Evolutionary conservation across 2,329 filamentous ascomycete genomes (phyloP).

Genomic region (Emericellopsis cladophorae): DNA sequence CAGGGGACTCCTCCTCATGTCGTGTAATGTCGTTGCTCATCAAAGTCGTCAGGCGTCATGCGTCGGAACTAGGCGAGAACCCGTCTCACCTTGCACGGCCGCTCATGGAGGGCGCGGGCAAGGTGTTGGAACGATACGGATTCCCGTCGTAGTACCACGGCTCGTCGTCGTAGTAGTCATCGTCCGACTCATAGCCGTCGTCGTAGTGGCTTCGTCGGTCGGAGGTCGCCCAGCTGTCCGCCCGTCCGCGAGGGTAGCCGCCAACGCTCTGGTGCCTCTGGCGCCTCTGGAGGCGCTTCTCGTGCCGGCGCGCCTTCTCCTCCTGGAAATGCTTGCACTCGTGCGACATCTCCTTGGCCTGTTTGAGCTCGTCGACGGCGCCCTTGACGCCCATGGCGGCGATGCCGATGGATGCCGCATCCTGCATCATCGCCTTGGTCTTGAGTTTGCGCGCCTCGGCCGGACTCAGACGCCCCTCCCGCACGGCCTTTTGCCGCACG

Average conservation of each 20-base stretch:
- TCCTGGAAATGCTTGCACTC: conserved; percentile 35
- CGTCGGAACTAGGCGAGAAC: background rate
- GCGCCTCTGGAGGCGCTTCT: conserved; percentile 25
- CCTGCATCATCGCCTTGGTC: conserved; percentile 41
- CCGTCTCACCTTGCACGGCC: conserved; percentile 4
- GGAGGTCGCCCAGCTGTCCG: conserved; percentile 23
- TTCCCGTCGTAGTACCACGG: conserved; percentile 34
- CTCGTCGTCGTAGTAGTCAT: conserved; percentile 12
- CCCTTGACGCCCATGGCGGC: conserved; percentile 45
- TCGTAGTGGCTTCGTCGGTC: conserved; percentile 17
- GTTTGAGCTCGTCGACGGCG: conserved; percentile 42
- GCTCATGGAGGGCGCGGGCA: conserved; percentile 22
- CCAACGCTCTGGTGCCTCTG: conserved; percentile 16
- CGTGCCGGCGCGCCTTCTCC: conserved; percentile 35
- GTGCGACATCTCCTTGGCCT: conserved; percentile 35
- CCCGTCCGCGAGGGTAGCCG: conserved; percentile 22
- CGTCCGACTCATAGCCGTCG: conserved; percentile 25
- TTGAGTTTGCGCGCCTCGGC: conserved; percentile 43
- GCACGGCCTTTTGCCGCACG: conserved; percentile 37
- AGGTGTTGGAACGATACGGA: conserved; percentile 25
- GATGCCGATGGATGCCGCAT: conserved; percentile 45
- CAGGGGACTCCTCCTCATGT: background rate
- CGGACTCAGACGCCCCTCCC: conserved; percentile 36
- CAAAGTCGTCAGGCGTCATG: background rate
- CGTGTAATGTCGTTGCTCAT: background rate